Evolutionary conservation across 2,329 filamentous ascomycete genomes (phyloP).

Genomic region (Microcyclospora tardicrescens): DNA sequence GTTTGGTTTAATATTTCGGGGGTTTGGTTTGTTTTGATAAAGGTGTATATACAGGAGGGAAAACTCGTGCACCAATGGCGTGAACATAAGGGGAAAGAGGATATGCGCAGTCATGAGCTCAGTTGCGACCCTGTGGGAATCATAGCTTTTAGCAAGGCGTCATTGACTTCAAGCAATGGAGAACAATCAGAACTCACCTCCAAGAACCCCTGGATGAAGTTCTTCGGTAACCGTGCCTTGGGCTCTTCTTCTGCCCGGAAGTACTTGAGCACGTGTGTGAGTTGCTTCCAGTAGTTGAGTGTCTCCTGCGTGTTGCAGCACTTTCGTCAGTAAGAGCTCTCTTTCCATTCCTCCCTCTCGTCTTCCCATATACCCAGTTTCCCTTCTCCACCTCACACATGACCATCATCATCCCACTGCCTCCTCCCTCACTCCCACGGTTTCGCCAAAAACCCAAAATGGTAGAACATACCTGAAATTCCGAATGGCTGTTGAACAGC

Average conservation of each 20-base stretch:
- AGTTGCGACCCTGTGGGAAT: conserved; percentile 8
- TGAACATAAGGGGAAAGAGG: too few relatives aligned
- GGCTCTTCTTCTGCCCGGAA: conserved; percentile 80
- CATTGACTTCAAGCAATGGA: neutral
- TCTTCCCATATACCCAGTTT: neutral
- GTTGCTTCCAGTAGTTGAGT: conserved; percentile 98
- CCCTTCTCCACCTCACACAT: too few relatives aligned
- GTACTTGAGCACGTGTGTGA: conserved; percentile 90
- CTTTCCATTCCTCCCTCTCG: neutral
- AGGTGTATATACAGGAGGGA: too few relatives aligned
- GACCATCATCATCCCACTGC: too few relatives aligned
- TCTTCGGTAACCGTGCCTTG: conserved; percentile 63
- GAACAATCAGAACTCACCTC: conserved; percentile 49
- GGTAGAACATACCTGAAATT: conserved; percentile 63
- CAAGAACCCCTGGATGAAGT: conserved; percentile 88
- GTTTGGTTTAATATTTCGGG: too few relatives aligned
- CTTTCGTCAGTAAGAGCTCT: neutral
- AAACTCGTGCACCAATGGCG: too few relatives aligned
- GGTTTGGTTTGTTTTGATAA: too few relatives aligned
- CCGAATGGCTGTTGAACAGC: conserved; percentile 77
- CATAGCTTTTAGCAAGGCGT: conserved; percentile 4
- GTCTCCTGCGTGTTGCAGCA: conserved; percentile 62
- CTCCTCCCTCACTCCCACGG: too few relatives aligned
- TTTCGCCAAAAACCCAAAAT: too few relatives aligned
- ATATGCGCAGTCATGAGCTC: neutral